These are phyloP conservation scores for Cladosporium velox DNA, from an alignment of 2,329 filamentous ascomycete species.

Conservation along the genomic window DNA sequence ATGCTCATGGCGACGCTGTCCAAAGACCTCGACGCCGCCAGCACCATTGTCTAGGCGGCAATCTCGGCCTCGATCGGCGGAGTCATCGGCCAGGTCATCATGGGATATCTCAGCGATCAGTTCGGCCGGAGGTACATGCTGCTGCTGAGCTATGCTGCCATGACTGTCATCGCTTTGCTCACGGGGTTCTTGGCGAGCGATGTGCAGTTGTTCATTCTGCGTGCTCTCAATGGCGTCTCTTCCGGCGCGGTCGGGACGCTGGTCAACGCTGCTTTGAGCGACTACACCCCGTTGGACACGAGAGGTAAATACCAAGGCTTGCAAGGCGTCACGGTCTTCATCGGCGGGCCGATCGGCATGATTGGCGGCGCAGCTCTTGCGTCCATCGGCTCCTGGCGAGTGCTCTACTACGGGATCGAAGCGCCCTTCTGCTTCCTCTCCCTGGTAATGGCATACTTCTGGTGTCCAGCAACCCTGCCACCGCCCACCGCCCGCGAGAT, in stretches of 20 bases:
- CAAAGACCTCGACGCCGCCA: constrained; percentile 22
- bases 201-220: constrained; percentile 21
- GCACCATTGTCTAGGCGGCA: constrained; percentile 27
- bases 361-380: constrained; percentile 26
- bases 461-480: constrained; percentile 21
- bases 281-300: constrained; percentile 25
- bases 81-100: constrained; percentile 26
- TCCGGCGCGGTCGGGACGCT: constrained; percentile 29
- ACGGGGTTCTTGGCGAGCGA: constrained; percentile 21
- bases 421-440: constrained; percentile 14
- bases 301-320: constrained; percentile 28
- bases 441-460: constrained; percentile 22
- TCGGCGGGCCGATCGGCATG: constrained; percentile 27
- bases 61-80: constrained; percentile 26
- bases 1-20: constrained; percentile 23
- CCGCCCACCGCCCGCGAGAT: constrained; percentile 14
- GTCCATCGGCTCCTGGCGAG: constrained; percentile 21
- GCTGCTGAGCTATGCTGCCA: constrained; percentile 17
- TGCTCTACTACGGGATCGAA: constrained; percentile 23
- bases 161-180: constrained; percentile 16
- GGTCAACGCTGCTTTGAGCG: constrained; percentile 31
- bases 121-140: constrained; percentile 28
- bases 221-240: constrained; percentile 26
- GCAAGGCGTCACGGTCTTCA: constrained; percentile 5
- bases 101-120: constrained; percentile 30